A percentile compares a stretch with the other conserved stretches of the same genome.
These are phyloP conservation scores for Euphorbia corollata DNA, from an alignment of 441 rosid genomes.

Conservation along the genomic window DNA sequence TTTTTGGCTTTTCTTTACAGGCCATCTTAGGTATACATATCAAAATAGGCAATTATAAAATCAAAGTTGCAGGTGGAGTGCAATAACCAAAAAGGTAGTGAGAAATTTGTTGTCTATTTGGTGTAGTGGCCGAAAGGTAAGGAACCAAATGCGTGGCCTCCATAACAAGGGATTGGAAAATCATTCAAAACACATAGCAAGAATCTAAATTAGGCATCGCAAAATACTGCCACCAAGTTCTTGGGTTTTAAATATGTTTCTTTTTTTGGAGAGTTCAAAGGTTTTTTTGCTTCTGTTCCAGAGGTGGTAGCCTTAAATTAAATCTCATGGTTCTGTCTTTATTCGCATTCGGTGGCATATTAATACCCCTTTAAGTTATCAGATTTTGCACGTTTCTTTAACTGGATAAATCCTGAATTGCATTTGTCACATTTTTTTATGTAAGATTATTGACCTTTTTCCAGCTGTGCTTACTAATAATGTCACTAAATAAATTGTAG, in stretches of 20 bases:
- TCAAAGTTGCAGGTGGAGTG: conserved; percentile 20
- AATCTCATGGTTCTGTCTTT: neutral
- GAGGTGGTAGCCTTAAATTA: neutral
- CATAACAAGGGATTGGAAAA: neutral
- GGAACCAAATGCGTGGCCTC: conserved; percentile 7
- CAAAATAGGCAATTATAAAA: neutral
- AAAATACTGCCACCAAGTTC: conserved; percentile 7
- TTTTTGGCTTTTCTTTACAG: neutral
- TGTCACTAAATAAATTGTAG: too few relatives aligned
- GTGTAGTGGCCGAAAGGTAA: conserved; percentile 11
- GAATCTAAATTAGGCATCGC: conserved; percentile 4
- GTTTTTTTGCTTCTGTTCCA: conserved; percentile 20
- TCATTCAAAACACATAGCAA: conserved; percentile 14
- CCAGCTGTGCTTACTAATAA: neutral
- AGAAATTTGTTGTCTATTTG: conserved; percentile 12
- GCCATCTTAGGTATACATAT: neutral
- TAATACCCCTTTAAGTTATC: neutral
- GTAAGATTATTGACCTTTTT: neutral
- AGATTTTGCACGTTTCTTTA: neutral
- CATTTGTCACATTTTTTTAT: neutral
- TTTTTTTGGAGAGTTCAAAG: neutral
- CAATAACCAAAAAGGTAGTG: conserved; percentile 16
- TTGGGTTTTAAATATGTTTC: neutral
- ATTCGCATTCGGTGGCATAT: conserved; percentile 18
- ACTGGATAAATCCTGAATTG: conserved; percentile 3